phyloP scores from a whole-genome alignment of 208 protist species.

The Herpetomonas tarakana region DNA sequence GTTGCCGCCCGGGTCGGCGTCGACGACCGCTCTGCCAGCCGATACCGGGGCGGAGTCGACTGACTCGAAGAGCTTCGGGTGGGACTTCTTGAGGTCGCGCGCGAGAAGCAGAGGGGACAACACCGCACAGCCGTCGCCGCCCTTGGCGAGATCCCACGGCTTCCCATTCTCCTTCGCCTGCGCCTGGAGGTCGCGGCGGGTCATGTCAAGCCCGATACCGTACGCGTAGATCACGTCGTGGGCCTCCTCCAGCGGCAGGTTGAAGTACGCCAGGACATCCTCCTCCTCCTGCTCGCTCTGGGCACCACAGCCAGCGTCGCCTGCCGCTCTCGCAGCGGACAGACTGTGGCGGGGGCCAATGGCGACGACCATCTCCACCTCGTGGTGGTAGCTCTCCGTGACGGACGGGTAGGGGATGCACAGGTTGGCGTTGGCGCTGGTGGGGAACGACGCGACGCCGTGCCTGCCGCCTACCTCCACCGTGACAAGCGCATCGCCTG shows the following conservation, averaged over 20 bases:
- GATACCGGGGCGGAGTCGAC: background rate
- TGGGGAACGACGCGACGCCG: constrained; percentile 8
- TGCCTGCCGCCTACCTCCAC: background rate
- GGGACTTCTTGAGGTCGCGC: constrained; percentile 18
- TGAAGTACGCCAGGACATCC: constrained; percentile 17
- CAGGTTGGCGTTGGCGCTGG: constrained; percentile 18
- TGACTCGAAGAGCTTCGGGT: constrained; percentile 38
- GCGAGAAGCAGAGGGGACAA: constrained; percentile 47
- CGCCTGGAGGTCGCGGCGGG: constrained; percentile 78
- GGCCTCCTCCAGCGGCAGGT: constrained; percentile 43
- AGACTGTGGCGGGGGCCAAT: constrained; percentile 23
- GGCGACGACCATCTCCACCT: constrained; percentile 83
- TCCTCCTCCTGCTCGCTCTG: constrained; percentile 1
- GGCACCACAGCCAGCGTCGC: background rate
- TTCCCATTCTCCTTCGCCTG: constrained; percentile 59
- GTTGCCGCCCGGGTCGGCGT: background rate
- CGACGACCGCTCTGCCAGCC: background rate
- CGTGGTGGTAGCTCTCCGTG: constrained; percentile 77
- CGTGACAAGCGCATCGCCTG: constrained; percentile 48
- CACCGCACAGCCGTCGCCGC: constrained; percentile 67
- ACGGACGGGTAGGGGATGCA: constrained; percentile 50
- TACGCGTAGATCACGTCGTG: constrained; percentile 72
- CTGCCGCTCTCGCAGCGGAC: background rate
- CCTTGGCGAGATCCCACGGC: constrained; percentile 88
- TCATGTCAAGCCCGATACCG: constrained; percentile 86